Base-by-base conservation (phyloP, 2,329 filamentous ascomycete genomes). In the Beauveria sp. region DNA sequence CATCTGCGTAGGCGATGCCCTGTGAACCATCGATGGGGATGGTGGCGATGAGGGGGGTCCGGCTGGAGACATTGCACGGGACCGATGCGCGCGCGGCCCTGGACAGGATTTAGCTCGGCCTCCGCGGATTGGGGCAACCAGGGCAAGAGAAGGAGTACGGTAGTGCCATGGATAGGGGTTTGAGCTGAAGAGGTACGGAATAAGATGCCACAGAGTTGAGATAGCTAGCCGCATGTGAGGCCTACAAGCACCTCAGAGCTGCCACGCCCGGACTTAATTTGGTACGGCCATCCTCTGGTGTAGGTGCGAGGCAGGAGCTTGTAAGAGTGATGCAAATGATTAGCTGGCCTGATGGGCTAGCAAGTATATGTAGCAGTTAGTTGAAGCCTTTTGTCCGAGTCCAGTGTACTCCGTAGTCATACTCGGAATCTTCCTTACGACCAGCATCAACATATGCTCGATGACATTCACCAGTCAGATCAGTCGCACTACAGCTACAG, bases 151-250 rank as follows among this genome's bases (percentile, higher is more conserved):
- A 20, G 24, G 10, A 22, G 3, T n/a, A 31, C 16, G 8, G 12
- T 53, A 20, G 9, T 43, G 12, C 9, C 20, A 18, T 16, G 5
- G 6, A 31, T 6, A 14, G 9, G 12, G 24, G 12, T n/a, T 34
- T 9, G 3, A 31, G 31, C 31, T 24, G 18, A 28, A 26, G 28
- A 9, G n/a, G 18, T 26, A 46, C 57, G 58, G 49, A 48, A 46
- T 20, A 60, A 60, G 28, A 8, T 28, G 28, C 31, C 50, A 48
- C 28, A 42, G 58, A 60, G 38, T 54, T 60, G 53, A 60, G 38
- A 12, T n/a, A 28, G 28, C 22, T 22, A 3, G 18, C 22, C 43
- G 48, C 9, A 16, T 12, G 26, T 10, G 40, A 20, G 42, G 26
- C 26, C 42, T 10, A 40, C 50, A 10, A 22, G 40, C n/a, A 26